Percentiles rank a stretch among this genome's conserved stretches.
Conservation (phyloP, 2,329 filamentous ascomycete genomes). For the Raffaelea arxii region DNA sequence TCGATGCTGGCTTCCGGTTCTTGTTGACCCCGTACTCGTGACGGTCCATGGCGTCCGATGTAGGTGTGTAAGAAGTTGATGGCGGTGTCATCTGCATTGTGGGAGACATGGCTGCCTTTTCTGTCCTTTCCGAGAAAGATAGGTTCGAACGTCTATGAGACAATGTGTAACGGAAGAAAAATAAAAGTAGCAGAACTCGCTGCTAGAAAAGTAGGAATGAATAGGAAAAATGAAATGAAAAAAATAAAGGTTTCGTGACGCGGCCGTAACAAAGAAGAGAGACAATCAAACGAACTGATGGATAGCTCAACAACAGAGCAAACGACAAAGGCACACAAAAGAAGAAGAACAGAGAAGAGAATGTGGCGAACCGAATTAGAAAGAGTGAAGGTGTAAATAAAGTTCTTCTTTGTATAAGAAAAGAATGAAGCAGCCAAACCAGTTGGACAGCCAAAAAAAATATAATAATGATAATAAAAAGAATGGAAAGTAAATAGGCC, state of each 20-base stretch:
- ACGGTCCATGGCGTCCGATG: conserved; percentile 44
- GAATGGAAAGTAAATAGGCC: conserved; percentile 23
- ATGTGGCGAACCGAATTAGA: not conserved
- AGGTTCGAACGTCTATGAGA: no score
- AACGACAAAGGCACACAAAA: not conserved
- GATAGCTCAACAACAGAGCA: no score
- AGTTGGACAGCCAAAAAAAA: conserved; percentile 35
- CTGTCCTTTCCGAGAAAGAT: no score
- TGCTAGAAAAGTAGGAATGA: not conserved
- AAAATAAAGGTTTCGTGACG: no score
- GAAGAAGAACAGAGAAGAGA: not conserved
- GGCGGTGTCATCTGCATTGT: conserved; percentile 36
- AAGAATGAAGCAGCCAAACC: conserved; percentile 49
- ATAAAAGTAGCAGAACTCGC: conserved; percentile 4
- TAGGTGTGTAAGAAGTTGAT: conserved; percentile 36
- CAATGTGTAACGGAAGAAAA: conserved; percentile 1
- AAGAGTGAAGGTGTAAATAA: no score
- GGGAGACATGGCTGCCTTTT: conserved; percentile 42
- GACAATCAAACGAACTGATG: no score
- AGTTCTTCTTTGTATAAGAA: no score
- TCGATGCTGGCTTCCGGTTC: conserved; percentile 57
- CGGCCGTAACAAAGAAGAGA: no score
- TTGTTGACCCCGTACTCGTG: conserved; percentile 54
- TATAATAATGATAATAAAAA: no score
- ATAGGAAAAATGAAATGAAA: conserved; percentile 4